Base-by-base conservation (phyloP, 495 filamentous ascomycete species). In the Tuber microsphaerosporum region DNA sequence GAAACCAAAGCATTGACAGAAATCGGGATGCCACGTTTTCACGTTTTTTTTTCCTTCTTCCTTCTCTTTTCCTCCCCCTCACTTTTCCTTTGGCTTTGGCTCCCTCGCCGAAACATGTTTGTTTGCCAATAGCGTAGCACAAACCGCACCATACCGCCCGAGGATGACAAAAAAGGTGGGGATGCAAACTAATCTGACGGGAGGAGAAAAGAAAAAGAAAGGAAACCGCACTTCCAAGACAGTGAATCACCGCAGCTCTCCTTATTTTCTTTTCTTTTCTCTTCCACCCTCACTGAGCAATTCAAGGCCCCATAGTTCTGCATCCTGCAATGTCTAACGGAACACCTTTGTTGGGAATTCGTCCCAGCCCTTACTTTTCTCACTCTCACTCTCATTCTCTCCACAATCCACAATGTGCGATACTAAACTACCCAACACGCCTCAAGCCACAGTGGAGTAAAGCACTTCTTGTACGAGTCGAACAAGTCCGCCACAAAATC, bases 1-100 rank as follows among this genome's bases (percentile, higher is more conserved):
- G 56, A 65, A 65, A 34, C 56, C 14, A 65, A 34, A 65, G 56
- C 56, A 65, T 31, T 65, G 56, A 65, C 56, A 65, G 56, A 65
- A 17, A 65, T 65, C 56, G 56, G 56, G 56, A 65, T 65, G 56
- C 56, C 56, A 65, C 56, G 56, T 65, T 65, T 65, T 65, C 56
- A 2, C 56, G 56, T 65, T 65, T 65, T 34, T 45, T 45, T 46
- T 19, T 19, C 31, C 16, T 19, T 19, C 6, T 34, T 19, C 12
- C 4, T 56, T n/a, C 48, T 8, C 10, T 26, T 56, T 56, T 34
- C 14, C 31, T 65, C 26, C 51, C 51, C 51, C 26, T 65, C 26
- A 34, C 56, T 65, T 34, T 34, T 34, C 26, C 56, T 17, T 31
- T 65, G 56, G 56, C 56, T 17, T 14, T 31, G 26, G 56, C 14